These are phyloP conservation scores for Trichoderma endophyticum DNA, from an alignment of 2,329 filamentous ascomycete species.

Conservation along the genomic window DNA sequence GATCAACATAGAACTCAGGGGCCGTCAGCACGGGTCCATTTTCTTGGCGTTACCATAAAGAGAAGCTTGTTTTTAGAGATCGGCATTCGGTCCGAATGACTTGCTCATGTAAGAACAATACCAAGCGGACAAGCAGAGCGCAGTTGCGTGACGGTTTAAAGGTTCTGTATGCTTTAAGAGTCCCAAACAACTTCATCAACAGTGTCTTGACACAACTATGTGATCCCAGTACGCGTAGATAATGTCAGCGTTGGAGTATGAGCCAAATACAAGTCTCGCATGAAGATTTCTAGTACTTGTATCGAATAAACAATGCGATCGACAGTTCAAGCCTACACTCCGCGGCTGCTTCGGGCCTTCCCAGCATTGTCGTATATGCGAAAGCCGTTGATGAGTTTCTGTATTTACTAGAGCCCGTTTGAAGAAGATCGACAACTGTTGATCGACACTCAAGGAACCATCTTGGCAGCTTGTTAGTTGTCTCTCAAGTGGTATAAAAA, in stretches of 20 bases:
- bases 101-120: neutral
- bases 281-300: neutral
- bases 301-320: neutral
- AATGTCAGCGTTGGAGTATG: neutral
- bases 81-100: slow-evolving; percentile 12
- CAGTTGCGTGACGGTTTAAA: neutral
- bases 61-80: slow-evolving; percentile 9
- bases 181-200: neutral
- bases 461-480: neutral
- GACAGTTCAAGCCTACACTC: neutral
- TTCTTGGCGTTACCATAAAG: slow-evolving; percentile 1
- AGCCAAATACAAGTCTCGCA: neutral
- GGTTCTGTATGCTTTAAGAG: neutral
- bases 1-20: slow-evolving; percentile 2
- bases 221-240: neutral
- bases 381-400: neutral
- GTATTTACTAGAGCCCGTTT: neutral
- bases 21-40: neutral
- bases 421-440: neutral
- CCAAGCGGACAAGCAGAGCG: neutral
- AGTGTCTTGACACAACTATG: neutral
- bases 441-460: neutral
- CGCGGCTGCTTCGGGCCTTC: neutral
- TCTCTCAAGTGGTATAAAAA: neutral
- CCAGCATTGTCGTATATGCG: neutral